A percentile compares a stretch with the other conserved stretches of the same genome.
These are phyloP conservation scores for Biscutella laevigata DNA, from an alignment of 441 rosid genomes.

Conservation along the genomic window DNA sequence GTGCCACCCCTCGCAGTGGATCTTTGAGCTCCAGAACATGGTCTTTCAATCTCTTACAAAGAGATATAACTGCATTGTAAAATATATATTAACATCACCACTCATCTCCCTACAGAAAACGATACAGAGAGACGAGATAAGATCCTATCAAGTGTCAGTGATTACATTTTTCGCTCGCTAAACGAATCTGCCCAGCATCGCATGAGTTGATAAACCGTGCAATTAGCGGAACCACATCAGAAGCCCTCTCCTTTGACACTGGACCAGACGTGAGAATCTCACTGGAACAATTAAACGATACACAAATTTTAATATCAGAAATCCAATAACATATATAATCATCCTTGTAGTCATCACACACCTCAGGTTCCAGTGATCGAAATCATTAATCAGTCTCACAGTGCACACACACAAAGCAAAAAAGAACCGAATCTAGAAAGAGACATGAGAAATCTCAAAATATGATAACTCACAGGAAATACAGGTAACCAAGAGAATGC, in stretches of 20 bases:
- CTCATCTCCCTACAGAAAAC: conserved; percentile 4
- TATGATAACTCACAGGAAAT: conserved; percentile 47
- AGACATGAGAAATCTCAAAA: background rate
- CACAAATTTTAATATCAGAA: conserved; percentile 1
- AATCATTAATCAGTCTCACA: background rate
- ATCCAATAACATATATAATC: background rate
- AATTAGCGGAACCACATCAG: conserved; percentile 29
- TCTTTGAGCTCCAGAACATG: conserved; percentile 50
- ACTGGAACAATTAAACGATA: conserved; percentile 36
- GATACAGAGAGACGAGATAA: background rate
- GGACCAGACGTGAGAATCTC: conserved; percentile 55
- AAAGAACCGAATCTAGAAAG: background rate
- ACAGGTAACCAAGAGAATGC: conserved; percentile 92
- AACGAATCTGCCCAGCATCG: conserved; percentile 57
- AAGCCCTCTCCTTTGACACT: conserved; percentile 46
- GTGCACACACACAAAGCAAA: background rate
- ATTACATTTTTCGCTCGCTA: conserved; percentile 72
- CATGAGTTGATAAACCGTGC: conserved; percentile 64
- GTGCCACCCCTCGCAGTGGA: conserved; percentile 71
- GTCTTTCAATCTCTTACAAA: conserved; percentile 84
- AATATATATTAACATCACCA: conserved; percentile 6
- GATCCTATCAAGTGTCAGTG: background rate
- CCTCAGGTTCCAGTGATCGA: background rate
- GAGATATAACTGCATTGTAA: conserved; percentile 45
- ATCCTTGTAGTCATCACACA: background rate